A percentile compares a stretch with the other conserved stretches of the same genome.
Evolutionary conservation across 805 yeast genomes (phyloP).

Genomic region (Ogataea parapolymorpha): DNA sequence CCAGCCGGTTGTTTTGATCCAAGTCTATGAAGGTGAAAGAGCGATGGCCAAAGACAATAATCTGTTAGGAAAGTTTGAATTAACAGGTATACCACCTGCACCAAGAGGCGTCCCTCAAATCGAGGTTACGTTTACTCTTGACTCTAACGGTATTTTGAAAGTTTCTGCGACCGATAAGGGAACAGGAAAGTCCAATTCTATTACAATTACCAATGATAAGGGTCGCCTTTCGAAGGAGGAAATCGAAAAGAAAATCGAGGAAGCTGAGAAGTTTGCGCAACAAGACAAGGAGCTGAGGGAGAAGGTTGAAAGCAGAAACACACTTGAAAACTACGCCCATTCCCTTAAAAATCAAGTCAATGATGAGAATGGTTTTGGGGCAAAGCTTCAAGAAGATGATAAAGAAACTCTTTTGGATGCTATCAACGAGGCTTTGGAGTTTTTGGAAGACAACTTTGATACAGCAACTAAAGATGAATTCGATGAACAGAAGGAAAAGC

Average conservation of each 20-base stretch:
- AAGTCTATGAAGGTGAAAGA: constrained; percentile 96
- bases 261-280: constrained; percentile 91
- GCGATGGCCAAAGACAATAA: constrained; percentile 92
- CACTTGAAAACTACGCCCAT: constrained; percentile 85
- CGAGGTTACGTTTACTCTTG: constrained; percentile 85
- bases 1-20: constrained; percentile 92
- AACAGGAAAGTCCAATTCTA: constrained; percentile 87
- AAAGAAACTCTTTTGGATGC: constrained; percentile 87
- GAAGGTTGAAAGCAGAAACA: constrained; percentile 85
- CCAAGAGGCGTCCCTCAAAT: constrained; percentile 92
- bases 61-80: constrained; percentile 80
- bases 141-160: constrained; percentile 83
- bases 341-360: constrained; percentile 63
- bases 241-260: constrained; percentile 96
- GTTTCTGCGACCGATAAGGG: constrained; percentile 90
- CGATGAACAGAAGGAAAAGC: constrained; percentile 83
- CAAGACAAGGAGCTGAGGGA: constrained; percentile 82
- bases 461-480: constrained; percentile 89
- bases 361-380: constrained; percentile 59
- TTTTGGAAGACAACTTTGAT: constrained; percentile 71
- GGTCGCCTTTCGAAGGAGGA: constrained; percentile 93
- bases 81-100: constrained; percentile 84
- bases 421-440: constrained; percentile 66
- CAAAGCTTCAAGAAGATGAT: constrained; percentile 84
- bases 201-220: constrained; percentile 89